Conservation (phyloP, 345 rosid species). For the Hibiscus trionum region DNA sequence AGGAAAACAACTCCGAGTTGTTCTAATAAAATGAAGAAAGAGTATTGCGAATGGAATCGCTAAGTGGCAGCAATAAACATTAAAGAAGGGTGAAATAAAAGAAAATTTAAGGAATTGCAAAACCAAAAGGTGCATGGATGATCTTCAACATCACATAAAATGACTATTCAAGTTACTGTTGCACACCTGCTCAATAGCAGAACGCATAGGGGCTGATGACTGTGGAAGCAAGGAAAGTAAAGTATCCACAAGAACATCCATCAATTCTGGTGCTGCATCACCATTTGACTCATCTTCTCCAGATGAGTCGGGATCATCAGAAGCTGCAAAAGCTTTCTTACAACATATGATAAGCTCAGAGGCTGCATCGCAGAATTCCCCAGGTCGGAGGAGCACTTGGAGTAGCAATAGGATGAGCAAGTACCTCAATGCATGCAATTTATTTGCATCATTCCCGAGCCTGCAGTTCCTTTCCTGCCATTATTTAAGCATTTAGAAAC, state of each 20-base stretch:
- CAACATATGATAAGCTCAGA: neutral
- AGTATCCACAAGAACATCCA: neutral
- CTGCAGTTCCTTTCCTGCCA: neutral
- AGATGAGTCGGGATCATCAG: neutral
- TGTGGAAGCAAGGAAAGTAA: neutral
- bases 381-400: neutral
- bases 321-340: neutral
- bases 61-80: neutral
- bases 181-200: neutral
- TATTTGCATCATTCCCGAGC: neutral
- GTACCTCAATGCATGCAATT: neutral
- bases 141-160: neutral
- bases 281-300: neutral
- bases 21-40: neutral
- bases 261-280: neutral
- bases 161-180: neutral
- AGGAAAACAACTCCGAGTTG: neutral
- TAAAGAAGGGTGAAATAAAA: neutral
- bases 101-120: neutral
- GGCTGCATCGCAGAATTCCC: neutral
- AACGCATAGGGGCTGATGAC: neutral
- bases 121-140: neutral
- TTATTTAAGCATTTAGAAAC: neutral
- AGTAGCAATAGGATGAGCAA: neutral
- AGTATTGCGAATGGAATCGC: neutral